These are phyloP conservation scores for Elongisporangium prolatum DNA, from an alignment of 352 stramenopile species.

Conservation along the genomic window DNA sequence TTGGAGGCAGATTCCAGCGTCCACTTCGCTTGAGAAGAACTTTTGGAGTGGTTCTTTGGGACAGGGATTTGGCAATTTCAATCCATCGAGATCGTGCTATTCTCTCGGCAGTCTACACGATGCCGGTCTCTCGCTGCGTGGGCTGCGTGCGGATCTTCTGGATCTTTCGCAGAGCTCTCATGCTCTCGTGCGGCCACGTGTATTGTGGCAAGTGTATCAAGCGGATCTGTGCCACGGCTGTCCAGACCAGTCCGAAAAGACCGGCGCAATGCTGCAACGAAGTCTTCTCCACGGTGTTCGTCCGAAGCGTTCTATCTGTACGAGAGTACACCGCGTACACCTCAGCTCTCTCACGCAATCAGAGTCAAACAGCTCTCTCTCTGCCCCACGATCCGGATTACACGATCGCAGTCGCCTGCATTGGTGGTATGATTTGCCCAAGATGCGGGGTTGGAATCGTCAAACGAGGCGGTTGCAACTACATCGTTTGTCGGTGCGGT, in stretches of 20 bases:
- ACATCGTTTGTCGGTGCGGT: neutral
- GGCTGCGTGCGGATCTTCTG: neutral
- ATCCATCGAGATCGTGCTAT: no score
- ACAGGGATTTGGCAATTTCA: no score
- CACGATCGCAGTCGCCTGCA: neutral
- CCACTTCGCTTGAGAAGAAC: neutral
- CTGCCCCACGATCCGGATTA: neutral
- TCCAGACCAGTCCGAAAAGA: constrained; percentile 28
- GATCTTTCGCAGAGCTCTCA: neutral
- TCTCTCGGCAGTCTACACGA: neutral
- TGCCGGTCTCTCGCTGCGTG: neutral
- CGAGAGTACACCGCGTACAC: neutral
- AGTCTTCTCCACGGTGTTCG: constrained; percentile 44
- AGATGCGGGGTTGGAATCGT: neutral
- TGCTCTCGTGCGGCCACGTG: constrained; percentile 14
- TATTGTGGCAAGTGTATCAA: constrained; percentile 22
- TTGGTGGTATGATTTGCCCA: neutral
- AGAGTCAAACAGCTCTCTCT: neutral
- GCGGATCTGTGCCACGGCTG: constrained; percentile 17
- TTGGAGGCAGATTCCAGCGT: neutral
- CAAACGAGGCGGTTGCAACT: neutral
- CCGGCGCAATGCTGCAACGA: constrained; percentile 55
- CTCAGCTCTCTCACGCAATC: neutral
- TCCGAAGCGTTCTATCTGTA: constrained; percentile 7
- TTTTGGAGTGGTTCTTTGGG: neutral